Conservation (phyloP, 2,329 filamentous ascomycete genomes). For the Lachnellula cervina region DNA sequence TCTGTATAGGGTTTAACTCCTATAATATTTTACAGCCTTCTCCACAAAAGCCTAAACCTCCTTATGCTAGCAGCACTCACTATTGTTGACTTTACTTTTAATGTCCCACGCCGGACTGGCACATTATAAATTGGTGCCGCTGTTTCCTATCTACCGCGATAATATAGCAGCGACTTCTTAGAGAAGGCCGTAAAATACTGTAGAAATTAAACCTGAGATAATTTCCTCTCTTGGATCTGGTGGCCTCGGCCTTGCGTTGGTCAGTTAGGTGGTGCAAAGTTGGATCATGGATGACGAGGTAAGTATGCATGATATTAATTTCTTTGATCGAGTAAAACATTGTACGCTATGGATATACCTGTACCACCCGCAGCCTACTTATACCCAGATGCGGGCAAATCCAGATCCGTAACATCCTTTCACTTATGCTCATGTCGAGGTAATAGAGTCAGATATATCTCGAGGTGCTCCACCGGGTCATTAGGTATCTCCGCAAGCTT, state of each 20-base stretch:
- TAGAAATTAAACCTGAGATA: too few species aligned
- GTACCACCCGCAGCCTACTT: too few species aligned
- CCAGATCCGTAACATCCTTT: too few species aligned
- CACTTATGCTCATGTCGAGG: too few species aligned
- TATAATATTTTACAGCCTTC: neutral
- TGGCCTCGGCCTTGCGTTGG: too few species aligned
- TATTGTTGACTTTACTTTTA: neutral
- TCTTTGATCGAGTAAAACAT: neutral
- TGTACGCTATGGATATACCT: neutral
- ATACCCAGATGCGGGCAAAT: too few species aligned
- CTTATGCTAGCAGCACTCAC: neutral
- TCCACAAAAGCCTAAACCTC: neutral
- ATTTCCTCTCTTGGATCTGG: neutral
- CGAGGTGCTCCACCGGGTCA: too few species aligned
- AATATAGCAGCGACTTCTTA: neutral
- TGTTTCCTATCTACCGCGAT: neutral
- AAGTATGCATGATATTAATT: neutral
- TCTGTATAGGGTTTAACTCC: neutral
- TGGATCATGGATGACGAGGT: too few species aligned
- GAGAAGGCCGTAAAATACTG: too few species aligned
- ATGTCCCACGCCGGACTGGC: neutral
- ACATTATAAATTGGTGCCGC: neutral
- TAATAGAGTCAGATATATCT: too few species aligned
- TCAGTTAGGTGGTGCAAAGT: too few species aligned
- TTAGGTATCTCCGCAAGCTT: too few species aligned